Base-by-base conservation (phyloP, 495 filamentous ascomycete genomes). In the Lentithecium fluviatile region DNA sequence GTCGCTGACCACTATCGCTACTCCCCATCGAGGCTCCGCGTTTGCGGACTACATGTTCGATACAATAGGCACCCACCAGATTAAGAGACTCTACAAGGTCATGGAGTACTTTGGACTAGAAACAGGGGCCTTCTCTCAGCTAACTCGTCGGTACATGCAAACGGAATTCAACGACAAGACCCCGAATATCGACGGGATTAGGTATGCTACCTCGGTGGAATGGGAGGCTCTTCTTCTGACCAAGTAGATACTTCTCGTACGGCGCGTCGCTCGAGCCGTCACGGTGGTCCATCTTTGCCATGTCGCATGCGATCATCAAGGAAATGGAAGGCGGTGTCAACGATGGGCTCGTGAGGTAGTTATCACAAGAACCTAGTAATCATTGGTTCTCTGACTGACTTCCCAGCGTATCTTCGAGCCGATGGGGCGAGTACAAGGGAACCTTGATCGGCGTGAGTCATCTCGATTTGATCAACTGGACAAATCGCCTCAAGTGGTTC, bases 391-490 rank as follows among this genome's bases (percentile, higher is more conserved):
- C 12, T 11, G 40, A 8, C 55, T 58, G 40, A 61, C 7, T 45
- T 19, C 1, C 2, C 24, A 95, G 89, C 69, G 90, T 97, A 24
- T 74, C 80, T 8, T 96, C 91, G 68, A 87, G 86, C 62, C 79
- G 81, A 66, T 97, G 93, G 91, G 94, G 94, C n/a, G 81, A 80
- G 19, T 97, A 97, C 71, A 89, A 93, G 71, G 94, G 94, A 3
- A 97, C 94, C 2, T 72, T 98, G n/a, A 74, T 91, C 5, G 84
- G 83, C 10, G 90, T 95, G 26, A 95, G 85, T 72, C 94, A 98
- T 74, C 75, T 97, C 5, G 91, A 96, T 67, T 76, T 96, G 52
- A 98, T 97, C 72, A 97, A 97, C 74, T 98, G 93, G 94, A 92
- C 84, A 50, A 97, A 96, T 68, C 78, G 88, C 51, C 59, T 95